Evolutionary conservation across 257 asterid species (phyloP).

Genomic region (Fraxinus americana): DNA sequence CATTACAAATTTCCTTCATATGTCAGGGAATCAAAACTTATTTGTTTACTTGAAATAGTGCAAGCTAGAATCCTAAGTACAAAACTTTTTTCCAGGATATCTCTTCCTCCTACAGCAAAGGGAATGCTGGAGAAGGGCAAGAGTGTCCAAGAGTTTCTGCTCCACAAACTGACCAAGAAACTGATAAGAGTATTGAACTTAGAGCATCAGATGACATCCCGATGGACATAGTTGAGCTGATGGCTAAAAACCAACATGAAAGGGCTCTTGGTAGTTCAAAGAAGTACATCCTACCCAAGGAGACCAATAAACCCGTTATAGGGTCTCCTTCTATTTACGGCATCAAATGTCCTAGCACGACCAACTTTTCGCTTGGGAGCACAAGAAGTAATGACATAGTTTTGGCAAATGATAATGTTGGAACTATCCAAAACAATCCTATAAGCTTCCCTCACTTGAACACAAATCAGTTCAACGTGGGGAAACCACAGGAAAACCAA

Average conservation of each 20-base stretch:
- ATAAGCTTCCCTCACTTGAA: conserved; percentile 28
- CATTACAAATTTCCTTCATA: not conserved
- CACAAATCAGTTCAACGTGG: conserved; percentile 26
- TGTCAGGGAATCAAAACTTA: not conserved
- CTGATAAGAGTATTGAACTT: conserved; percentile 28
- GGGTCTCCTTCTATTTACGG: conserved; percentile 29
- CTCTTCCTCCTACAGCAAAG: conserved; percentile 32
- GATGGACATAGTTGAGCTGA: conserved; percentile 77
- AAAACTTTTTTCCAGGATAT: conserved; percentile 33
- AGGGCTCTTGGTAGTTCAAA: conserved; percentile 48
- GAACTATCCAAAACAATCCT: conserved; percentile 22
- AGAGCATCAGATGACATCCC: conserved; percentile 69
- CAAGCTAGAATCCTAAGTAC: not conserved
- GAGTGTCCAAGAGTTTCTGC: conserved; percentile 16
- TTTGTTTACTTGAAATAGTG: not conserved
- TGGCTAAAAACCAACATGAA: conserved; percentile 72
- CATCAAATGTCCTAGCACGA: conserved; percentile 28
- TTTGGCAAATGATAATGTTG: conserved; percentile 26
- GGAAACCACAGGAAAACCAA: conserved; percentile 31
- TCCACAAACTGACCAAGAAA: conserved; percentile 33
- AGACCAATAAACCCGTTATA: conserved; percentile 23
- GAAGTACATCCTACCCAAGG: conserved; percentile 22
- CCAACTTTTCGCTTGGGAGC: conserved; percentile 31
- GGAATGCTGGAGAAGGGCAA: conserved; percentile 32
- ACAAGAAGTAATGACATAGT: conserved; percentile 27